These are phyloP conservation scores for Fusarium humuli DNA, from an alignment of 2,329 filamentous ascomycete species.

Conservation along the genomic window DNA sequence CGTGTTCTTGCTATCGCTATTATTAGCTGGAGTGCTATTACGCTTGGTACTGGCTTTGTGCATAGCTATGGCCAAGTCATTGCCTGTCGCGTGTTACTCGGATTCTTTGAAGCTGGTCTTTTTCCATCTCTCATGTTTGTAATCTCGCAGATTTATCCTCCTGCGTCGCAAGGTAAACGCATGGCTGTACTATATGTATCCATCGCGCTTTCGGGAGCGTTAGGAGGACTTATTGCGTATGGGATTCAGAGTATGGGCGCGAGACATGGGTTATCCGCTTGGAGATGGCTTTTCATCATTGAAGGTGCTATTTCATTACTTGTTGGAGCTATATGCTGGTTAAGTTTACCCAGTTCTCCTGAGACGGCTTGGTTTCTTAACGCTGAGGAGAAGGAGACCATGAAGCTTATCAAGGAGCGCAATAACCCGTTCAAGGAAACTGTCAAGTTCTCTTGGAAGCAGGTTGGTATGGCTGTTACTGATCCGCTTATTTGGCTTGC, in stretches of 20 bases:
- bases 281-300: slow-evolving; percentile 64
- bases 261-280: slow-evolving; percentile 58
- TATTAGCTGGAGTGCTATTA: slow-evolving; percentile 50
- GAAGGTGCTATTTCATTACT: slow-evolving; percentile 54
- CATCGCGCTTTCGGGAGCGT: slow-evolving; percentile 48
- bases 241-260: slow-evolving; percentile 57
- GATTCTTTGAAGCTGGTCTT: slow-evolving; percentile 52
- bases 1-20: slow-evolving; percentile 47
- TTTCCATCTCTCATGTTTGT: slow-evolving; percentile 48
- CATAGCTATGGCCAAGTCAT: slow-evolving; percentile 45
- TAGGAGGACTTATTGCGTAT: slow-evolving; percentile 49
- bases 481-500: slow-evolving; percentile 50
- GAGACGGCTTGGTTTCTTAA: slow-evolving; percentile 59
- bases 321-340: slow-evolving; percentile 49
- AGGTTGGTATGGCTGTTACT: slow-evolving; percentile 37
- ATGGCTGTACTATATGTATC: slow-evolving; percentile 49
- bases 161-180: slow-evolving; percentile 46
- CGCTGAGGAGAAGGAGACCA: slow-evolving; percentile 52
- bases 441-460: slow-evolving; percentile 40
- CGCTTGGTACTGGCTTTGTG: slow-evolving; percentile 50
- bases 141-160: slow-evolving; percentile 5
- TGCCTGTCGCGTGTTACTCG: slow-evolving; percentile 48
- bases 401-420: slow-evolving; percentile 41
- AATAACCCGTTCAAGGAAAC: slow-evolving; percentile 3
- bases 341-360: slow-evolving; percentile 60